These are phyloP conservation scores for Neofusicoccum cordaticola DNA, from an alignment of 2,329 filamentous ascomycete genomes.

Conservation along the genomic window DNA sequence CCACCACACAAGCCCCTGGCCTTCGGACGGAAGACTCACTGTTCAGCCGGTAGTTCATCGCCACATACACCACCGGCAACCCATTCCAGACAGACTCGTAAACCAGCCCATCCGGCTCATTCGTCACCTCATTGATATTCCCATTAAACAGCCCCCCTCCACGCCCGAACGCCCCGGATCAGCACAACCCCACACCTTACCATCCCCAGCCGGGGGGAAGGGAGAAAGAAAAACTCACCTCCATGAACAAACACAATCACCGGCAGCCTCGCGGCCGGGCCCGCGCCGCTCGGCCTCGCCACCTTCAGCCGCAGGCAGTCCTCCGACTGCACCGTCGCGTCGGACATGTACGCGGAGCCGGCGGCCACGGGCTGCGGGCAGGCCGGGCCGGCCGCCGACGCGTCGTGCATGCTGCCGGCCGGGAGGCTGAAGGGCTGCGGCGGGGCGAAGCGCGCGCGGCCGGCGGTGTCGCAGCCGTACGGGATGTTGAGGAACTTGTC, in stretches of 20 bases:
- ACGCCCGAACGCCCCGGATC: background rate
- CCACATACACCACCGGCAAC: slow-evolving; percentile 36
- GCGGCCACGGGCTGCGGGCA: slow-evolving; percentile 44
- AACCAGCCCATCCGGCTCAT: slow-evolving; percentile 46
- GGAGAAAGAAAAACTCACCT: slow-evolving; percentile 24
- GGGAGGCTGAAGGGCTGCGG: slow-evolving; percentile 36
- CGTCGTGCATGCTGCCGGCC: slow-evolving; percentile 36
- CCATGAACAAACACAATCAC: slow-evolving; percentile 61
- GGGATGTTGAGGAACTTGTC: slow-evolving; percentile 50
- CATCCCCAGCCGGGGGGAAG: background rate
- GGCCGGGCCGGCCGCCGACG: slow-evolving; percentile 41
- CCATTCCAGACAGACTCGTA: slow-evolving; percentile 46
- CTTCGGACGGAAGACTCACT: slow-evolving; percentile 17
- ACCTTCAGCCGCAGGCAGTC: slow-evolving; percentile 63
- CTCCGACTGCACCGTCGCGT: slow-evolving; percentile 44
- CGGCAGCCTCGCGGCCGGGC: slow-evolving; percentile 45
- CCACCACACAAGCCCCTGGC: background rate
- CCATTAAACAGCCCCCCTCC: slow-evolving; percentile 28
- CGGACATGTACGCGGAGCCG: slow-evolving; percentile 30
- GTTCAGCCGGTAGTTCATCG: slow-evolving; percentile 37
- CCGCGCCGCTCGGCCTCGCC: slow-evolving; percentile 48
- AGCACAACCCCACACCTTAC: background rate
- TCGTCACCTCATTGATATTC: slow-evolving; percentile 34
- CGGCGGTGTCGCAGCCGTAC: slow-evolving; percentile 46
- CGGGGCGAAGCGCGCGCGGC: slow-evolving; percentile 42